These are phyloP conservation scores for Mucor piriformis DNA, from an alignment of 371 early-diverging fungal genomes.

Conservation along the genomic window DNA sequence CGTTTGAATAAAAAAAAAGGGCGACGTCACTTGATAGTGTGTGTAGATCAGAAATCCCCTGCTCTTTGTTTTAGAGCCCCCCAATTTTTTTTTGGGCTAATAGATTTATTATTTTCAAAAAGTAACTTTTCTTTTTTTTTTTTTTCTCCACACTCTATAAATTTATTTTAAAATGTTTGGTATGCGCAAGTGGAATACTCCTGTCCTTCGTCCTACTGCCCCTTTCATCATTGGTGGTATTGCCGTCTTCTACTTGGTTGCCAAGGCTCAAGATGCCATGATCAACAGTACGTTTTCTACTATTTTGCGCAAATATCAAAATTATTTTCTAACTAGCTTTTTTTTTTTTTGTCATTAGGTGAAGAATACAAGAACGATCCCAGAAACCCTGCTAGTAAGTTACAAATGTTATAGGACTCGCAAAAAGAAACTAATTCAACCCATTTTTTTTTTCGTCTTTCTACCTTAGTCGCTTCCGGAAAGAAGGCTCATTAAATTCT, in stretches of 20 bases:
- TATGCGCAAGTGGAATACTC: conserved; percentile 57
- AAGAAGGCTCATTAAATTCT: conserved; percentile 55
- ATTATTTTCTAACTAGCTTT: neutral
- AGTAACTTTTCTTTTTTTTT: neutral
- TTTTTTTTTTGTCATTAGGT: conserved; percentile 26
- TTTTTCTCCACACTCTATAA: conserved; percentile 15
- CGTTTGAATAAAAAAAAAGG: neutral
- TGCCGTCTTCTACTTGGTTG: conserved; percentile 50
- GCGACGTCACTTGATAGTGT: neutral
- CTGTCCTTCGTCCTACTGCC: conserved; percentile 50
- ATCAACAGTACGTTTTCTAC: conserved; percentile 47
- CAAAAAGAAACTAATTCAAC: neutral
- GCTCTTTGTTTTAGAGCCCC: neutral
- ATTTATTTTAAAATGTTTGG: conserved; percentile 47
- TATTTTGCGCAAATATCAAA: neutral
- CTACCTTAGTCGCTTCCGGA: conserved; percentile 49
- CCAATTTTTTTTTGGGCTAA: neutral
- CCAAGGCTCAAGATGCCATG: conserved; percentile 55
- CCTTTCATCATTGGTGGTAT: conserved; percentile 54
- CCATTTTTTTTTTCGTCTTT: conserved; percentile 2
- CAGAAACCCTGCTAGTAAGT: conserved; percentile 64
- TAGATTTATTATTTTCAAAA: neutral
- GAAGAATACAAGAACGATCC: conserved; percentile 60
- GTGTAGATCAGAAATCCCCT: neutral
- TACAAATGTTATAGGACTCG: neutral